A percentile compares a stretch with the other conserved stretches of the same genome.
These are phyloP conservation scores for Boletus sp. DNA, from an alignment of 1,284 basidiomycete species.

Conservation along the genomic window DNA sequence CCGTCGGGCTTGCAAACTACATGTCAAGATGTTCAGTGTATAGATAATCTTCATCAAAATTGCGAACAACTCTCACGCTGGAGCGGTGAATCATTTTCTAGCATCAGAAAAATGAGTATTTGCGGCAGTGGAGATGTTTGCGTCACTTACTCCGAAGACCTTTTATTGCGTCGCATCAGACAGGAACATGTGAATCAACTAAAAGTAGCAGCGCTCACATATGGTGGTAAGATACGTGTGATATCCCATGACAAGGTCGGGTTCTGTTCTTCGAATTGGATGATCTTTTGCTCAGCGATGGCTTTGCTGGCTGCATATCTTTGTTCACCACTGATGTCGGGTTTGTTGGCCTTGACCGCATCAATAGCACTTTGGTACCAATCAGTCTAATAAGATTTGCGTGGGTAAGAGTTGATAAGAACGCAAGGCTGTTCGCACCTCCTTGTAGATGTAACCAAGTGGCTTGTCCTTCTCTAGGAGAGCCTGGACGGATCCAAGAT, in stretches of 20 bases:
- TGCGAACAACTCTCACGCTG: neutral
- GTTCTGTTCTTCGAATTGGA: neutral
- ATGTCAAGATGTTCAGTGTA: neutral
- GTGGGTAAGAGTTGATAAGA: neutral
- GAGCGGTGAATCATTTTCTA: slow-evolving; percentile 4
- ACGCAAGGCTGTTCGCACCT: neutral
- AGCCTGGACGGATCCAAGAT: slow-evolving; percentile 2
- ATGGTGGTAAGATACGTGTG: slow-evolving; percentile 1
- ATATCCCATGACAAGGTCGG: slow-evolving; percentile 2
- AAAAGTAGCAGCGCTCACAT: neutral
- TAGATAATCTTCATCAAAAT: neutral
- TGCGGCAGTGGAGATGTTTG: neutral
- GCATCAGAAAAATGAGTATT: neutral
- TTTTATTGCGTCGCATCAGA: neutral
- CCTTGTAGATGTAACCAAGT: slow-evolving; percentile 1
- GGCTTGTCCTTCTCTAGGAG: slow-evolving; percentile 3
- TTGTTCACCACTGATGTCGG: neutral
- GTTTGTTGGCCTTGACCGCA: slow-evolving; percentile 1
- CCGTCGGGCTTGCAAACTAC: neutral
- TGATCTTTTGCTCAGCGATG: slow-evolving; percentile 1
- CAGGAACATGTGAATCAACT: neutral
- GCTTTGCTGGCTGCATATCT: slow-evolving; percentile 2
- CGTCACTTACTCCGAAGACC: slow-evolving; percentile 1
- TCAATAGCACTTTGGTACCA: slow-evolving; percentile 4
- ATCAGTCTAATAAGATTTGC: neutral